Evolutionary conservation across 352 stramenopile genomes (phyloP).

Genomic region (Pythium graminicola): DNA sequence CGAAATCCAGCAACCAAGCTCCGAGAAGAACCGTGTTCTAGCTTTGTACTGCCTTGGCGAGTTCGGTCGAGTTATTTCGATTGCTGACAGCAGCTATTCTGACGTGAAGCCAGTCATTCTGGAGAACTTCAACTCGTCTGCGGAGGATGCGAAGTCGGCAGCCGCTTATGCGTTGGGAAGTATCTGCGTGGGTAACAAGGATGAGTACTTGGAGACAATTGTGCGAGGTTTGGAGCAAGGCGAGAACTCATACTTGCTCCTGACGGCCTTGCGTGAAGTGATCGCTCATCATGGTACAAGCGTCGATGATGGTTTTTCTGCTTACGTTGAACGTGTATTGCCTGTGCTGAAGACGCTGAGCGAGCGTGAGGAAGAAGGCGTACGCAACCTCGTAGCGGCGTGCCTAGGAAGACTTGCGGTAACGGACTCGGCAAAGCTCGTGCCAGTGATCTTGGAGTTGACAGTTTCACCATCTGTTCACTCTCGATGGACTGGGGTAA

Average conservation of each 20-base stretch:
- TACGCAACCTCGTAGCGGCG: slow-evolving; percentile 97
- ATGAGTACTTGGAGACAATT: slow-evolving; percentile 87
- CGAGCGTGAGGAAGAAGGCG: slow-evolving; percentile 90
- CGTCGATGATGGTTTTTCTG: slow-evolving; percentile 62
- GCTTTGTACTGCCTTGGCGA: slow-evolving; percentile 93
- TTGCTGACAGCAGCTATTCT: slow-evolving; percentile 53
- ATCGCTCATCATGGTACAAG: slow-evolving; percentile 82
- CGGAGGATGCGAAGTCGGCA: slow-evolving; percentile 95
- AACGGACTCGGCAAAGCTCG: slow-evolving; percentile 84
- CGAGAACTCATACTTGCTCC: slow-evolving; percentile 95
- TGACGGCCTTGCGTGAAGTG: slow-evolving; percentile 95
- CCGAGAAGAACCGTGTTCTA: slow-evolving; percentile 80
- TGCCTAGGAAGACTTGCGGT: slow-evolving; percentile 94
- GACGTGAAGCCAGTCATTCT: slow-evolving; percentile 90
- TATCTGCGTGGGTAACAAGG: slow-evolving; percentile 93
- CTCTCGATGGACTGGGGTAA: slow-evolving; percentile 89
- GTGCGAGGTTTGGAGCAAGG: slow-evolving; percentile 88
- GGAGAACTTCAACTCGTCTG: slow-evolving; percentile 73
- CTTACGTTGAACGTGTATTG: slow-evolving; percentile 86
- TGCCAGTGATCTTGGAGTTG: slow-evolving; percentile 86
- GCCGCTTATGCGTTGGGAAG: slow-evolving; percentile 95
- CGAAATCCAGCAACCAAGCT: slow-evolving; percentile 47
- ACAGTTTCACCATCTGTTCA: slow-evolving; percentile 46
- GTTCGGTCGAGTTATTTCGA: slow-evolving; percentile 90
- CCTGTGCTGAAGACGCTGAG: slow-evolving; percentile 93